A percentile compares a stretch with the other conserved stretches of the same genome.
phyloP scores from a whole-genome alignment of 768 basidiomycete genomes.

The Calocera viscosa region DNA sequence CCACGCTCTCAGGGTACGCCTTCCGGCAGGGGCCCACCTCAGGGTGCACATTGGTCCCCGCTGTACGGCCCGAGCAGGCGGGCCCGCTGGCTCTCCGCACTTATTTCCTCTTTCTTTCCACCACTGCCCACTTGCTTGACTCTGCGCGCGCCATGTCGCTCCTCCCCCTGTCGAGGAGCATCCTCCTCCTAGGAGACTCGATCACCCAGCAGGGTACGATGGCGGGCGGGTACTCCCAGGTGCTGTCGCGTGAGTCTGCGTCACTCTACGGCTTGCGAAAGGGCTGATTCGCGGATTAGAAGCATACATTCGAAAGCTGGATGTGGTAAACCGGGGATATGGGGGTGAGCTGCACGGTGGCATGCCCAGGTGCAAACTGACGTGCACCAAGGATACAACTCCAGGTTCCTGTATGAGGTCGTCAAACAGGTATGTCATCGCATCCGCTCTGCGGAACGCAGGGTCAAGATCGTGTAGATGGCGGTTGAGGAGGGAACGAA shows the following conservation, averaged over 20 bases:
- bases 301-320: conserved; percentile 64
- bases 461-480: no score
- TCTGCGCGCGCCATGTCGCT: not conserved
- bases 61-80: no score
- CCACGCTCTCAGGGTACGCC: no score
- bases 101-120: not conserved
- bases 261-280: not conserved
- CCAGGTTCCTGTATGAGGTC: conserved; percentile 71
- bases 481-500: not conserved
- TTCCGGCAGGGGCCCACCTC: no score
- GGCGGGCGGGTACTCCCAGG: not conserved
- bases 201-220: conserved; percentile 44
- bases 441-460: not conserved
- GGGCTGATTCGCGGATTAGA: conserved; percentile 32
- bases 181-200: conserved; percentile 73
- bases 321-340: conserved; percentile 75
- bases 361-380: not conserved
- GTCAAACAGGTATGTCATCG: conserved; percentile 47
- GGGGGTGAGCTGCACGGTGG: conserved; percentile 20
- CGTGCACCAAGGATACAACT: conserved; percentile 53
- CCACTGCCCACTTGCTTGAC: no score
- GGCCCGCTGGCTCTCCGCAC: not conserved
- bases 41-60: no score
- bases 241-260: not conserved
- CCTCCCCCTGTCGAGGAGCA: conserved; percentile 31